Conservation (phyloP, 257 asterid genomes). For the Penstemon newberryi region DNA sequence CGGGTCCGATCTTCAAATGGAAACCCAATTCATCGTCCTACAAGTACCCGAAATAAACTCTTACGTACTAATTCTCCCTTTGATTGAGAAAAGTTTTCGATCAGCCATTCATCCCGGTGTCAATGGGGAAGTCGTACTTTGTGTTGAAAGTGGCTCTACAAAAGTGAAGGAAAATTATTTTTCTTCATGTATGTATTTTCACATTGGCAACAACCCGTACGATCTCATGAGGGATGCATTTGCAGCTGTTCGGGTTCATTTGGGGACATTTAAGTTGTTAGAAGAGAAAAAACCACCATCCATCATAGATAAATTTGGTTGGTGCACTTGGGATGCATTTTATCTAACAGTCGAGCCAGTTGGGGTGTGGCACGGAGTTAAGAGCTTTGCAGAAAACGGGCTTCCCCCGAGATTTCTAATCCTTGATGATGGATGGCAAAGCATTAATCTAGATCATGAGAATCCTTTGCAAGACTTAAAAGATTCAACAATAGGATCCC, state of each 20-base stretch:
- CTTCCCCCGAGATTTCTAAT: conserved; percentile 38
- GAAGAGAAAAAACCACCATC: conserved; percentile 41
- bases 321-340: conserved; percentile 29
- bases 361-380: conserved; percentile 46
- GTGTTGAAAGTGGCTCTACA: conserved; percentile 49
- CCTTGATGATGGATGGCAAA: conserved; percentile 58
- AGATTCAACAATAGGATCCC: conserved; percentile 36
- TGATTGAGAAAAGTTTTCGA: conserved; percentile 39
- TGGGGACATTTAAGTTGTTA: conserved; percentile 39
- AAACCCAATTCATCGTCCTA: conserved; percentile 39
- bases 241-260: conserved; percentile 32
- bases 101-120: conserved; percentile 43
- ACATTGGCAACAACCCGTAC: conserved; percentile 39
- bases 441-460: conserved; percentile 49
- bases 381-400: conserved; percentile 31
- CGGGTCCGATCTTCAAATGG: conserved; percentile 44
- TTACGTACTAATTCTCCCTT: conserved; percentile 39
- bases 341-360: conserved; percentile 43
- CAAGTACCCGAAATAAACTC: conserved; percentile 39
- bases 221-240: conserved; percentile 39
- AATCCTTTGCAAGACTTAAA: conserved; percentile 39
- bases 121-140: conserved; percentile 27
- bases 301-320: conserved; percentile 39
- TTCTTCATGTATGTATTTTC: conserved; percentile 33
- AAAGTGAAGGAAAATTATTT: conserved; percentile 34